Evolutionary conservation across 345 rosid species (phyloP), one percentile per base, ranked within the genome.

Genomic region (Aethionema arabicum): DNA sequence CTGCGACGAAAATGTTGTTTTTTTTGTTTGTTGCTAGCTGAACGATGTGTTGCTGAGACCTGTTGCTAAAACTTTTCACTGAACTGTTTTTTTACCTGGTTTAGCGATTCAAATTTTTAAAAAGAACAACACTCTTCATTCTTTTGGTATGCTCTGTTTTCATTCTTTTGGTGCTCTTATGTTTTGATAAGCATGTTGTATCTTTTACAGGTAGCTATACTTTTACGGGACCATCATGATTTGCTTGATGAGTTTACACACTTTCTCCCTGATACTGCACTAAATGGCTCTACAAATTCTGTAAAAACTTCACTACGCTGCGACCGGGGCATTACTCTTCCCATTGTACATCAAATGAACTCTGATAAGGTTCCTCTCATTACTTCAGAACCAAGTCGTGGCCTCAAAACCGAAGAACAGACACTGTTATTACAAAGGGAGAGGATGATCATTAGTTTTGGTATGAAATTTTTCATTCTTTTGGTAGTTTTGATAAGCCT

Each of bases 141-240:
- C n/a, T n/a, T n/a, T n/a, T n/a, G n/a, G n/a, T n/a, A n/a, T n/a
- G n/a, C n/a, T n/a, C n/a, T n/a, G n/a, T n/a, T n/a, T 63, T 52
- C 12, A 10, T 47, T 49, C 11, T 29, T 36, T 36, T 50, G 44
- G 35, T 40, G n/a, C n/a, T 69, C 12, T n/a, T n/a, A n/a, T 69
- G 35, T 13, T 35, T 45, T 14, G 33, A 53, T 15, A n/a, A 67
- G 4, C 0, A 43, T 45, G n/a, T 51, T 59, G 11, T 14, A 32
- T 55, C 7, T n/a, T n/a, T 71, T 72, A 59, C 77, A 95, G 99
- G 96, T 95, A 65, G 88, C 97, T 58, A 27, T 76, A 32, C 95
- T 95, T 68, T 90, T 95, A 56, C 78, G 76, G 63, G 96, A 86
- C 69, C 99, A 95, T 57, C 43, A 50, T n/a, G 97, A 95, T 83